phyloP scores from a whole-genome alignment of 1,284 basidiomycete genomes.

The Ceratobasidium papillatum region DNA sequence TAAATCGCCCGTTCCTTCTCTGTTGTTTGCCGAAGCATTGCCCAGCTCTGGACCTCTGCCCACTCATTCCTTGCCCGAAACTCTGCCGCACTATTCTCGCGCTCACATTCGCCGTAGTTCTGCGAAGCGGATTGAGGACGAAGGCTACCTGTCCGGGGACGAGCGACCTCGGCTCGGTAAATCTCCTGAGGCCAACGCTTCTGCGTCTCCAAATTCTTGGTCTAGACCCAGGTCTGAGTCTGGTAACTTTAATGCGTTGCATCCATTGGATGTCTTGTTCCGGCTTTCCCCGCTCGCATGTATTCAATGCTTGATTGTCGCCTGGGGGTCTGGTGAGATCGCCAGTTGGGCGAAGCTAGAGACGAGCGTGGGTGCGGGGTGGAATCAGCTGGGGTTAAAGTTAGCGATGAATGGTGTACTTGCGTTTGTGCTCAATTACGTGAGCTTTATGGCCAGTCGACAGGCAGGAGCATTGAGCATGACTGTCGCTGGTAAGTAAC shows the following conservation, averaged over 20 bases:
- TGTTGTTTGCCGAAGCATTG: background rate
- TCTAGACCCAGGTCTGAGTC: background rate
- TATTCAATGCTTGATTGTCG: conserved; percentile 81
- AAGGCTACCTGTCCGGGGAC: conserved; percentile 18
- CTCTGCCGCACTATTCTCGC: background rate
- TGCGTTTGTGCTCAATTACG: conserved; percentile 90
- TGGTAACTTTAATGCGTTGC: conserved; percentile 59
- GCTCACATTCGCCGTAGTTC: conserved; percentile 6
- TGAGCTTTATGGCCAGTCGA: conserved; percentile 91
- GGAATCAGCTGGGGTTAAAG: conserved; percentile 60
- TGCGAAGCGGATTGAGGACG: conserved; percentile 6
- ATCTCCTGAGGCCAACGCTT: background rate
- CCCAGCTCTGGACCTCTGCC: background rate
- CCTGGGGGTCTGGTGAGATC: conserved; percentile 81
- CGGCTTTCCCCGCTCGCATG: conserved; percentile 89
- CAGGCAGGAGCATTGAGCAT: conserved; percentile 86
- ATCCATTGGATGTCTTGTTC: conserved; percentile 86
- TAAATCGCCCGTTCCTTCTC: conserved; percentile 52
- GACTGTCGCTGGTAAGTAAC: conserved; percentile 79
- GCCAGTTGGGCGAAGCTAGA: conserved; percentile 59
- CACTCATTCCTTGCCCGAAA: background rate
- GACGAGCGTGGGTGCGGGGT: conserved; percentile 54
- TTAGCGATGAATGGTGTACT: conserved; percentile 81
- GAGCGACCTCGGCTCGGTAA: background rate
- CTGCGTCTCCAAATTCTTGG: background rate